phyloP scores from a whole-genome alignment of 371 early-diverging fungal genomes.

The Catenaria anguillulae region DNA sequence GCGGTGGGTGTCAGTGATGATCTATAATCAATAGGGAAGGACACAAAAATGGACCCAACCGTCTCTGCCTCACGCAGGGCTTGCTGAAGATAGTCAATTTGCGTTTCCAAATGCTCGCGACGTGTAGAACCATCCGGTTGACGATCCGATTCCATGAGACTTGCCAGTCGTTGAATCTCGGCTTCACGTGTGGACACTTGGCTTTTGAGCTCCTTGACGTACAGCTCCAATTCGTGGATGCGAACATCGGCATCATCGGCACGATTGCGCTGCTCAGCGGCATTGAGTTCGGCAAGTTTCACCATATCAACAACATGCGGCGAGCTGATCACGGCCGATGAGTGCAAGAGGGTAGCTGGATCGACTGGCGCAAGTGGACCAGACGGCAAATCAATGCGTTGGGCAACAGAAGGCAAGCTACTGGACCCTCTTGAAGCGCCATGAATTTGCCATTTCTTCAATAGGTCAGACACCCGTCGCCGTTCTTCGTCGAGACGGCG shows the following conservation, averaged over 20 bases:
- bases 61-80: background rate
- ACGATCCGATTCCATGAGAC: background rate
- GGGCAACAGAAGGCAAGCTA: background rate
- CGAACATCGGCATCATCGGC: background rate
- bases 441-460: background rate
- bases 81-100: background rate
- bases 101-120: background rate
- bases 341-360: background rate
- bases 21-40: no score
- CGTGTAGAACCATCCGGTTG: background rate
- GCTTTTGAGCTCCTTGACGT: background rate
- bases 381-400: background rate
- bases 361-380: background rate
- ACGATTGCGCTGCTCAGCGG: background rate
- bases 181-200: background rate
- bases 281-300: background rate
- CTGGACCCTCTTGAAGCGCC: background rate
- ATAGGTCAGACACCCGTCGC: background rate
- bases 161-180: background rate
- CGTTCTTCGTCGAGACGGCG: background rate
- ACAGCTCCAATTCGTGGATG: background rate
- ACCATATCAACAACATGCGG: constrained; percentile 1
- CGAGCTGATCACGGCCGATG: background rate
- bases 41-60: no score
- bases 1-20: no score